Conservation (phyloP, 2,329 filamentous ascomycete genomes). For the Alternaria hordeiaustralica region DNA sequence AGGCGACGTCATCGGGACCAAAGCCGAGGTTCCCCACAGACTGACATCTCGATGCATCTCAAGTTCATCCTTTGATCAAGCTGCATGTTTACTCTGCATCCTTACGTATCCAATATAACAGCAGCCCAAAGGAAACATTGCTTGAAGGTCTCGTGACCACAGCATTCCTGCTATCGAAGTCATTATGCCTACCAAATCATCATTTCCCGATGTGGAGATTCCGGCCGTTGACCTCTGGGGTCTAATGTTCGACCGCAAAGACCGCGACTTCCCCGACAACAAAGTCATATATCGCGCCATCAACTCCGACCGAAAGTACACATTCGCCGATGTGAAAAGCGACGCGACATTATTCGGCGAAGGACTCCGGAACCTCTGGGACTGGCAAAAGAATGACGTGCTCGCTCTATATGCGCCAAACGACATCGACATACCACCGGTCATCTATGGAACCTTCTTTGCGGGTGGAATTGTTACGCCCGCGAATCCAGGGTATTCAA, state of each 20-base stretch:
- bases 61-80: not conserved
- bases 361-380: constrained; percentile 74
- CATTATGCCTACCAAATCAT: constrained; percentile 29
- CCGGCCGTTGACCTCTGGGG: constrained; percentile 31
- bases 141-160: not conserved
- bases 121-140: not conserved
- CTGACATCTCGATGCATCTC: not conserved
- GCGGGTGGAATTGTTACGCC: constrained; percentile 80
- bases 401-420: constrained; percentile 84
- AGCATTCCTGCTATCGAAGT: not conserved
- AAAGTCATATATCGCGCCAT: constrained; percentile 35
- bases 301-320: constrained; percentile 59
- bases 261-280: constrained; percentile 28
- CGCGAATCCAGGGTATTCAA: constrained; percentile 85
- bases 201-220: constrained; percentile 30
- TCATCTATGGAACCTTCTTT: constrained; percentile 81
- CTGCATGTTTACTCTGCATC: not conserved
- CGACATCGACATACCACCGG: constrained; percentile 76
- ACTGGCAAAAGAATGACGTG: constrained; percentile 83
- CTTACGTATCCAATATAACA: not conserved
- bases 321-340: constrained; percentile 68
- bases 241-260: constrained; percentile 30
- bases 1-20: not conserved
- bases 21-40: constrained; percentile 10
- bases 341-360: constrained; percentile 75